Conservation (phyloP, 306 rosid species). For the Sindora glabra region DNA sequence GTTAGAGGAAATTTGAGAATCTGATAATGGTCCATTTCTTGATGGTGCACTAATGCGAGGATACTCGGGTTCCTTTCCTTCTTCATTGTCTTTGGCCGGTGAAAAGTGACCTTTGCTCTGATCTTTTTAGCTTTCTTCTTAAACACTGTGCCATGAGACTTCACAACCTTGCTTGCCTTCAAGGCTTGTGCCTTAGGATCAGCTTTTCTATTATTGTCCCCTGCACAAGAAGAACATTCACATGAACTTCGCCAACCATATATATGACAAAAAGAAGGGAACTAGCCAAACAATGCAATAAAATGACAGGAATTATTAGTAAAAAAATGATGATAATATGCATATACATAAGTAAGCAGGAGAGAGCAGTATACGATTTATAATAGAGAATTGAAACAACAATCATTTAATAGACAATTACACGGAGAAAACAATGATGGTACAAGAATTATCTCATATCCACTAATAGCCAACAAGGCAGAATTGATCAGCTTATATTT, state of each 20-base stretch:
- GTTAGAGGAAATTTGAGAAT: slow-evolving; percentile 75
- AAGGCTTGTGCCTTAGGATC: slow-evolving; percentile 83
- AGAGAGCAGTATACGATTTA: not conserved
- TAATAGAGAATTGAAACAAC: not conserved
- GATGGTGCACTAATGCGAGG: slow-evolving; percentile 83
- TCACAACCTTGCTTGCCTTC: slow-evolving; percentile 89
- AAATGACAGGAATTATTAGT: not conserved
- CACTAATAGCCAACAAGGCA: not conserved
- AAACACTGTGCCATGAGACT: slow-evolving; percentile 48
- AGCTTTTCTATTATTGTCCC: slow-evolving; percentile 41
- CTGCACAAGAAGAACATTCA: slow-evolving; percentile 16
- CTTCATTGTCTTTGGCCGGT: slow-evolving; percentile 74
- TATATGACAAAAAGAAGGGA: not conserved
- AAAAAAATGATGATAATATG: not conserved
- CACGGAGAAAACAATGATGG: not conserved
- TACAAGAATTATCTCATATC: not conserved
- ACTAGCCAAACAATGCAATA: not conserved
- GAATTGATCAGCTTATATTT: not conserved
- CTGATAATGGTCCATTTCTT: slow-evolving; percentile 83
- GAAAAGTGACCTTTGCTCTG: slow-evolving; percentile 78
- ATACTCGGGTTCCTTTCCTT: slow-evolving; percentile 76
- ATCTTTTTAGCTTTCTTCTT: slow-evolving; percentile 84
- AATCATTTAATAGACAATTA: too few relatives aligned
- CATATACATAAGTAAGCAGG: too few relatives aligned
- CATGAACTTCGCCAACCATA: not conserved